These are phyloP conservation scores for Kazachstania taianensis DNA, from an alignment of 805 yeast genomes.

Conservation along the genomic window DNA sequence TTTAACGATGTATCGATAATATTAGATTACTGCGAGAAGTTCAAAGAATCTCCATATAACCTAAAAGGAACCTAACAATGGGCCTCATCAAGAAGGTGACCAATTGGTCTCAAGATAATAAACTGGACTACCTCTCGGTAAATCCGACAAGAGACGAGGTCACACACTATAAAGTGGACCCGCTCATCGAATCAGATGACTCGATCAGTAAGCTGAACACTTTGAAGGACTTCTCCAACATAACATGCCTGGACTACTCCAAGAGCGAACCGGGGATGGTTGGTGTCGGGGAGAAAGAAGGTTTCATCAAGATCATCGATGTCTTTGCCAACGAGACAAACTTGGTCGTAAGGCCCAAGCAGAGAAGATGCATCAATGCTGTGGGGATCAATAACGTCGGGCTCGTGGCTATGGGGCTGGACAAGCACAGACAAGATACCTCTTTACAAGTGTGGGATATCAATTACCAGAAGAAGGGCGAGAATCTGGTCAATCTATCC, in stretches of 20 bases:
- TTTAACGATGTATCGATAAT: too few relatives aligned
- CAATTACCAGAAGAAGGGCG: conserved; percentile 44
- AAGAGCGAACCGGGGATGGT: conserved; percentile 44
- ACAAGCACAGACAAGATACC: conserved; percentile 64
- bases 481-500: conserved; percentile 44
- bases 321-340: conserved; percentile 27
- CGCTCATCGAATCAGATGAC: conserved; percentile 40
- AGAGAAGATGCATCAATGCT: conserved; percentile 65
- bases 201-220: conserved; percentile 43
- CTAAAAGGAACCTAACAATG: too few relatives aligned
- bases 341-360: conserved; percentile 42
- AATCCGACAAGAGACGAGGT: conserved; percentile 78
- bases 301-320: conserved; percentile 54
- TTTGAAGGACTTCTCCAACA: conserved; percentile 54
- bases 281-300: conserved; percentile 69
- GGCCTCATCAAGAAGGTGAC: conserved; percentile 26
- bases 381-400: conserved; percentile 58
- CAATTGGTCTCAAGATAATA: conserved; percentile 25
- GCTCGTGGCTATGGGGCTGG: conserved; percentile 67
- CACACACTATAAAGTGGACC: conserved; percentile 48
- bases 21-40: too few relatives aligned
- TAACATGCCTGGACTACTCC: conserved; percentile 61
- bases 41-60: too few relatives aligned
- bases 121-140: conserved; percentile 40
- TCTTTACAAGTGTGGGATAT: conserved; percentile 76